Evolutionary conservation across 768 basidiomycete species (phyloP), one percentile per base, ranked within the genome.

Genomic region (Termitomyces sp.): DNA sequence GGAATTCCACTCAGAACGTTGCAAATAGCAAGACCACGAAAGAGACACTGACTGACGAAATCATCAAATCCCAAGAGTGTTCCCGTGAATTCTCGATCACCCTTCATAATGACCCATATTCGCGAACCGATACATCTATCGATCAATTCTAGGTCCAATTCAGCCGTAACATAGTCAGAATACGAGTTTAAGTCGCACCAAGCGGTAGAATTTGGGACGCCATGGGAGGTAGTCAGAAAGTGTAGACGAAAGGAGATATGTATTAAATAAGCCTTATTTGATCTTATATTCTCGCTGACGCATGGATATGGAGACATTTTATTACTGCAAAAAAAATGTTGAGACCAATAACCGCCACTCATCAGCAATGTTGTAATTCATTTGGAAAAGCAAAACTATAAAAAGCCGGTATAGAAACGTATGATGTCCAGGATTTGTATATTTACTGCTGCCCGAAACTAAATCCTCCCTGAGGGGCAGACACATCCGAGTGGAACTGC

Each of bases 41-140:
- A 44, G 43, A 32, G 43, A 32, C 40, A 95, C 96, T 83, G 71
- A 98, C 96, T 99, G 73, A 99, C 96, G 72, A 96, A 99, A 74
- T 99, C 96, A 71, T 99, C 96, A 66, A 99, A 99, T 2, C 96
- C 96, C 34, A 96, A 81, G 42, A 99, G 79, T 3, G 87, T 97
- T 12, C 96, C 96, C 24, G 91, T 92, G 75, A 98, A 99, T 76
- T 99, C 96, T 46, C 94, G 88, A 61, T 99, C 95, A 65, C 82
- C 88, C 78, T 98, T 98, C 93, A 97, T 98, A 71, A 98, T 86
- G 66, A 98, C 96, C 93, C 94, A 97, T 69, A 98, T 95, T 49
- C 86, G 85, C 34, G 94, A 96, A 56, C 96, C 96, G 70, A 98
- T 98, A 70, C 96, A 98, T 71, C 91, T 84, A 72, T 99, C 96